Conservation (phyloP, 768 basidiomycete genomes). For the Leccinum barrowsii region DNA sequence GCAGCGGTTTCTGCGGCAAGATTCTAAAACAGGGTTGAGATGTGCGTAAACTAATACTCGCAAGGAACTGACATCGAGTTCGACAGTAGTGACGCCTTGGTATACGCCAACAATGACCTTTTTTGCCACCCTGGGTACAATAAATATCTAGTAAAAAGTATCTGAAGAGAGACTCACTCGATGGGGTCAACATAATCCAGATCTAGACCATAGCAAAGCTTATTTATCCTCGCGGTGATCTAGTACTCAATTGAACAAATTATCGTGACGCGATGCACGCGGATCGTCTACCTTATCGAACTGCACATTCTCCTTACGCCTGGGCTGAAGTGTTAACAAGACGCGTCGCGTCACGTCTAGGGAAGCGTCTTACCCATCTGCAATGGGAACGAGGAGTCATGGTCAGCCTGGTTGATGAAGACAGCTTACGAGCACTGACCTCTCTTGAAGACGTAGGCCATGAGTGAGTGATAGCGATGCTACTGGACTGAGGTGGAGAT, state of each 20-base stretch:
- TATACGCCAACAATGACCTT: slow-evolving; percentile 94
- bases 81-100: slow-evolving; percentile 93
- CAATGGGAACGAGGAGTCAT: slow-evolving; percentile 6
- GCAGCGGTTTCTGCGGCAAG: slow-evolving; percentile 97
- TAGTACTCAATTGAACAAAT: slow-evolving; percentile 30
- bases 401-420: slow-evolving; percentile 4
- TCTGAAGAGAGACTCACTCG: slow-evolving; percentile 45
- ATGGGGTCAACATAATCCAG: slow-evolving; percentile 89
- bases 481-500: slow-evolving; percentile 15
- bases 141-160: slow-evolving; percentile 2
- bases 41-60: neutral
- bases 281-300: slow-evolving; percentile 76
- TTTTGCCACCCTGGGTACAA: slow-evolving; percentile 64
- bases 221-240: slow-evolving; percentile 85
- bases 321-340: slow-evolving; percentile 24
- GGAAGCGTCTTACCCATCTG: slow-evolving; percentile 45
- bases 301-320: slow-evolving; percentile 87
- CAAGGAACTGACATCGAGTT: slow-evolving; percentile 75
- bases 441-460: slow-evolving; percentile 57
- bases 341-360: slow-evolving; percentile 23
- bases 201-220: slow-evolving; percentile 96
- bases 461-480: slow-evolving; percentile 16
- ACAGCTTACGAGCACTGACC: slow-evolving; percentile 34
- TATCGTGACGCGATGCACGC: slow-evolving; percentile 7
- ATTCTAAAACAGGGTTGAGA: slow-evolving; percentile 51